Evolutionary conservation across 2,329 filamentous ascomycete species (phyloP).

Genomic region (Phaeosphaeriaceae sp.): DNA sequence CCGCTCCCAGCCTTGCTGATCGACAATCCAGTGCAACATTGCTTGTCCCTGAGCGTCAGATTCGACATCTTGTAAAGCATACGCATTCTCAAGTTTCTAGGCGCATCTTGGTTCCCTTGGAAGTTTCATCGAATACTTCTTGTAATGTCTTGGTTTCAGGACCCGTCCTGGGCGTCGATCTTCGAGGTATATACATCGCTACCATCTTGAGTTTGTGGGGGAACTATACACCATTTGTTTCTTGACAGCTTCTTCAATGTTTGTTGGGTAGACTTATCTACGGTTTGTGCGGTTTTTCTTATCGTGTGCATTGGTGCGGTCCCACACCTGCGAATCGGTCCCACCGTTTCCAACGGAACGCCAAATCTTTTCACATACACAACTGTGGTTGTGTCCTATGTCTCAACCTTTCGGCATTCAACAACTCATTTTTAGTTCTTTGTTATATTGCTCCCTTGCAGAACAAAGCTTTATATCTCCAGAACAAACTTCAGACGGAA

Average conservation of each 20-base stretch:
- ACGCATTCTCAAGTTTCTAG: conserved; percentile 7
- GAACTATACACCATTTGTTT: background rate
- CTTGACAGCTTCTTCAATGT: background rate
- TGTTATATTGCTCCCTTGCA: no score
- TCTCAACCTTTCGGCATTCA: background rate
- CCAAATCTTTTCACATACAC: background rate
- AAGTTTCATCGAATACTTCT: conserved; percentile 9
- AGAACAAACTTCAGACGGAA: no score
- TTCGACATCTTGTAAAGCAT: conserved; percentile 3
- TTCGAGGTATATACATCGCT: background rate
- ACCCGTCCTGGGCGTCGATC: conserved; percentile 6
- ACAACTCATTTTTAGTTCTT: no score
- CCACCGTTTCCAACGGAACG: conserved; percentile 1
- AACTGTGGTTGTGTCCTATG: background rate
- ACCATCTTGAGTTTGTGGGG: background rate
- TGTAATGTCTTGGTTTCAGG: conserved; percentile 9
- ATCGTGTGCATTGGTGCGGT: background rate
- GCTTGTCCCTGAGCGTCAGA: conserved; percentile 6
- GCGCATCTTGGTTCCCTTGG: conserved; percentile 5
- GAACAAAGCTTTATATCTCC: no score
- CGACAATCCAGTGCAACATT: conserved; percentile 4
- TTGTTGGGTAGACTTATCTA: no score
- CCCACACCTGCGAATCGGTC: conserved; percentile 1
- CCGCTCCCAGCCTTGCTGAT: background rate
- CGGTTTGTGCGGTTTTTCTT: background rate